Conservation (phyloP, 202 grass and related monocot genomes). For the Cymbopogon flexuosus region DNA sequence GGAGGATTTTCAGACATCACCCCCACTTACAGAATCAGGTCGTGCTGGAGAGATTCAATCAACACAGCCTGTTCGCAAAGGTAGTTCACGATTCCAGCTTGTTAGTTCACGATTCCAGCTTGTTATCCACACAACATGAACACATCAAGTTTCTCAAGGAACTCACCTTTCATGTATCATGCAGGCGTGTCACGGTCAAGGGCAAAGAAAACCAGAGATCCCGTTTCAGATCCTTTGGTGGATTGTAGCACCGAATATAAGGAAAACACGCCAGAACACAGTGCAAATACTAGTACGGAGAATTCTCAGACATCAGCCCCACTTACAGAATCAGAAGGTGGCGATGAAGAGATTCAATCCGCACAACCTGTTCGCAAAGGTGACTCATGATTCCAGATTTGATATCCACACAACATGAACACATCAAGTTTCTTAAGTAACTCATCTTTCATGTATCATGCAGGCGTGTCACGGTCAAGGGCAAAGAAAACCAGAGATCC, state of each 20-base stretch:
- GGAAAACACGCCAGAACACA: constrained; percentile 36
- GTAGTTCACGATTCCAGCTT: constrained; percentile 16
- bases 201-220: constrained; percentile 42
- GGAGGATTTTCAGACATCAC: constrained; percentile 35
- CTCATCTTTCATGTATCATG: not conserved
- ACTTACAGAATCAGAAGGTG: constrained; percentile 31
- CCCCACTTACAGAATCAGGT: constrained; percentile 24
- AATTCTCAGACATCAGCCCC: constrained; percentile 40
- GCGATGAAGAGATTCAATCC: constrained; percentile 48
- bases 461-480: constrained; percentile 46
- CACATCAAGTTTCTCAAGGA: not conserved
- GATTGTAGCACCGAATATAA: constrained; percentile 26
- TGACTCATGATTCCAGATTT: constrained; percentile 7
- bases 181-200: constrained; percentile 44
- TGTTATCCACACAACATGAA: not conserved
- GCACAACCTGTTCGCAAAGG: constrained; percentile 42
- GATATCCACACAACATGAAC: not conserved
- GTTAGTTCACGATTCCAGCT: constrained; percentile 4
- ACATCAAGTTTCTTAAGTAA: constrained; percentile 1
- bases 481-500: constrained; percentile 43
- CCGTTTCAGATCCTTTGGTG: constrained; percentile 37
- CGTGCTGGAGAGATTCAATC: constrained; percentile 50
- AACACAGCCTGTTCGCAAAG: constrained; percentile 32
- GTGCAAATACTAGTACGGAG: constrained; percentile 34
- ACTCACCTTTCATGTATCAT: not conserved